phyloP scores from a whole-genome alignment of 805 yeast genomes.

The Jamesozyma spencerorum region DNA sequence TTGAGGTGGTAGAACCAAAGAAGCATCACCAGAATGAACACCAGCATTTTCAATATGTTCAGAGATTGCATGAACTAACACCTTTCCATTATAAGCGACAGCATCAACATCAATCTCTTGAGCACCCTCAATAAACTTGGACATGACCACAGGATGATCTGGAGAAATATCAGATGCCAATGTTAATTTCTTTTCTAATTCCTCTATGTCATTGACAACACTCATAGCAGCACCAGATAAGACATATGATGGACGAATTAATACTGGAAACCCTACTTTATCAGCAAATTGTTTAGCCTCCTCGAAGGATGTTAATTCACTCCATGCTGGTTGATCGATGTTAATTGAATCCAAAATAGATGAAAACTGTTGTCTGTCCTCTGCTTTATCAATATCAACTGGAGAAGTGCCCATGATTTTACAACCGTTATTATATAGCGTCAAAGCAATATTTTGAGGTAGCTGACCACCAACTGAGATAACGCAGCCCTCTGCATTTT shows the following conservation, averaged over 20 bases:
- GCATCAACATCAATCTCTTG: slow-evolving; percentile 96
- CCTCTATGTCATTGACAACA: slow-evolving; percentile 70
- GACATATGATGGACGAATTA: slow-evolving; percentile 95
- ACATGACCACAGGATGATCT: slow-evolving; percentile 95
- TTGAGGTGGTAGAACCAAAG: slow-evolving; percentile 89
- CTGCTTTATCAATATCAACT: slow-evolving; percentile 91
- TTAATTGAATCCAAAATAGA: slow-evolving; percentile 85
- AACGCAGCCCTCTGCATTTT: slow-evolving; percentile 80
- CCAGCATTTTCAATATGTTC: slow-evolving; percentile 99
- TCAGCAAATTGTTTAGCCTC: slow-evolving; percentile 83
- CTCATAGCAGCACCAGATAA: slow-evolving; percentile 98
- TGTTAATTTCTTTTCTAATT: slow-evolving; percentile 71
- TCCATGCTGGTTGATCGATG: slow-evolving; percentile 97
- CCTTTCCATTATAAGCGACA: slow-evolving; percentile 82
- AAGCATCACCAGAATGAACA: slow-evolving; percentile 98
- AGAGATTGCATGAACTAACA: slow-evolving; percentile 88
- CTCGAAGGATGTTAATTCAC: slow-evolving; percentile 76
- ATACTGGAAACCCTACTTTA: slow-evolving; percentile 85
- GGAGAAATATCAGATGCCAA: slow-evolving; percentile 88
- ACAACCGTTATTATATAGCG: slow-evolving; percentile 72
- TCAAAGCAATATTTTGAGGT: slow-evolving; percentile 92
- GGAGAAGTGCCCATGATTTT: slow-evolving; percentile 91
- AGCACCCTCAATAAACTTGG: slow-evolving; percentile 92
- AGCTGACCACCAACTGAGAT: slow-evolving; percentile 97
- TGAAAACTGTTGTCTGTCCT: slow-evolving; percentile 96